A percentile compares a stretch with the other conserved stretches of the same genome.
Evolutionary conservation across 805 yeast genomes (phyloP).

Genomic region (Saccharomycopsis fibuligera): DNA sequence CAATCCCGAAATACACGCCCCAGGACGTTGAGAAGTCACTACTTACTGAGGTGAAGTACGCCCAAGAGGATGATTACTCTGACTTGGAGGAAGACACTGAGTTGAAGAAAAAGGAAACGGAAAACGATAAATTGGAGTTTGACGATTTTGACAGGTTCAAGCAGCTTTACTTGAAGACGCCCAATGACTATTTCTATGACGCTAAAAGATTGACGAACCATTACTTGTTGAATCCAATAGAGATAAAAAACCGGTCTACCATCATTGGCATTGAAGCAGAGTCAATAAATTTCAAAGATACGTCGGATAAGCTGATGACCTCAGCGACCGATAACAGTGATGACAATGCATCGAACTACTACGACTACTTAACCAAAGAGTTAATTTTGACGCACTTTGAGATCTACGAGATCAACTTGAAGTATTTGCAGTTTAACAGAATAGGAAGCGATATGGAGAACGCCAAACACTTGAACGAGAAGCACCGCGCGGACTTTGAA

Average conservation of each 20-base stretch:
- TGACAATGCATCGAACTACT: constrained; percentile 33
- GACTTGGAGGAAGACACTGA: constrained; percentile 36
- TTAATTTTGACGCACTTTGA: constrained; percentile 39
- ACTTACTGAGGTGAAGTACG: constrained; percentile 66
- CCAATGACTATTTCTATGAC: constrained; percentile 42
- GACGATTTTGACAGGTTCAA: constrained; percentile 12
- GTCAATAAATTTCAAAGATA: constrained; percentile 23
- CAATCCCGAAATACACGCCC: constrained; percentile 55
- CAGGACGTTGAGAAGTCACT: constrained; percentile 76
- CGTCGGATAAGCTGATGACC: constrained; percentile 43
- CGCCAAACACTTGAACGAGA: constrained; percentile 37
- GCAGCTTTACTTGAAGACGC: constrained; percentile 22
- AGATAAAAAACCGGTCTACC: constrained; percentile 22
- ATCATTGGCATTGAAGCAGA: constrained; percentile 28
- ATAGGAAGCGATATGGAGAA: constrained; percentile 34
- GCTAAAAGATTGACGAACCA: constrained; percentile 57
- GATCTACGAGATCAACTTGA: constrained; percentile 37
- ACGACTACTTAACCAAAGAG: constrained; percentile 61
- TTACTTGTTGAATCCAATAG: constrained; percentile 64
- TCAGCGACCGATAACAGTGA: constrained; percentile 36
- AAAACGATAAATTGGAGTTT: constrained; percentile 19
- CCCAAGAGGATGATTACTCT: constrained; percentile 37
- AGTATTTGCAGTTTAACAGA: constrained; percentile 36
- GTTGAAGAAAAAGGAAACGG: constrained; percentile 26
- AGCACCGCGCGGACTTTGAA: constrained; percentile 39